Conservation (phyloP, 2,329 filamentous ascomycete genomes). For the Juglanconis juglandina region DNA sequence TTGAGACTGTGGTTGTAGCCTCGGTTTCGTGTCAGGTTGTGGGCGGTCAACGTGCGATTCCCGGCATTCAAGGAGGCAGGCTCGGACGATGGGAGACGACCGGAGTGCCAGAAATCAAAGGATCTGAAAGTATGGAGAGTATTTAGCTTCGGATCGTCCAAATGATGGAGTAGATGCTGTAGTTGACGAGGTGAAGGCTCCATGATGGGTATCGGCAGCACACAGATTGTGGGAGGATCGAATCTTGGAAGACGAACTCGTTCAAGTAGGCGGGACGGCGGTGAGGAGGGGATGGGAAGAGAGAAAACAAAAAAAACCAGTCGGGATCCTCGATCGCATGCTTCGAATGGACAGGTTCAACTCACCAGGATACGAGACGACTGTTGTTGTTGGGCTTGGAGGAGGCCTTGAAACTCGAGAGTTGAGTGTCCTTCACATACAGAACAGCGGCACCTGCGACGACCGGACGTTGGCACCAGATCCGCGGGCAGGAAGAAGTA, state of each 20-base stretch:
- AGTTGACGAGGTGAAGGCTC: not conserved
- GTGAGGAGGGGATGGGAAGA: conserved; percentile 19
- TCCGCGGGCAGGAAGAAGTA: conserved; percentile 3
- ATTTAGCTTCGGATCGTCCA: conserved; percentile 6
- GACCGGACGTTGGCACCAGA: conserved; percentile 14
- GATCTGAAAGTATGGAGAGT: not conserved
- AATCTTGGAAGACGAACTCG: conserved; percentile 3
- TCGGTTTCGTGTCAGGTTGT: conserved; percentile 9
- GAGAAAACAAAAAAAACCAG: not conserved
- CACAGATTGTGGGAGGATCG: conserved; percentile 6
- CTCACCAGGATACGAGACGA: conserved; percentile 34
- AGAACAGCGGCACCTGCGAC: conserved; percentile 22
- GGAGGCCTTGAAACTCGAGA: conserved; percentile 24
- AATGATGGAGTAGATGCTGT: not conserved
- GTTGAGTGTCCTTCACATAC: conserved; percentile 22
- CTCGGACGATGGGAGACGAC: not conserved
- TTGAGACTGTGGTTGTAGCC: not conserved
- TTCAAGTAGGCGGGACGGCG: conserved; percentile 8
- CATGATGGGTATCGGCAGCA: not conserved
- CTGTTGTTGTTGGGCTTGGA: conserved; percentile 30
- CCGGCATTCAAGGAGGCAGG: conserved; percentile 14
- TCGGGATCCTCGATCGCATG: conserved; percentile 34
- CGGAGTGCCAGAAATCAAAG: not conserved
- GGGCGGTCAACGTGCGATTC: conserved; percentile 17
- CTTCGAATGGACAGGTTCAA: conserved; percentile 26